Evolutionary conservation across 225 moss, liverwort and hornwort species (phyloP).

Genomic region (Physcomitrellopsis africana): DNA sequence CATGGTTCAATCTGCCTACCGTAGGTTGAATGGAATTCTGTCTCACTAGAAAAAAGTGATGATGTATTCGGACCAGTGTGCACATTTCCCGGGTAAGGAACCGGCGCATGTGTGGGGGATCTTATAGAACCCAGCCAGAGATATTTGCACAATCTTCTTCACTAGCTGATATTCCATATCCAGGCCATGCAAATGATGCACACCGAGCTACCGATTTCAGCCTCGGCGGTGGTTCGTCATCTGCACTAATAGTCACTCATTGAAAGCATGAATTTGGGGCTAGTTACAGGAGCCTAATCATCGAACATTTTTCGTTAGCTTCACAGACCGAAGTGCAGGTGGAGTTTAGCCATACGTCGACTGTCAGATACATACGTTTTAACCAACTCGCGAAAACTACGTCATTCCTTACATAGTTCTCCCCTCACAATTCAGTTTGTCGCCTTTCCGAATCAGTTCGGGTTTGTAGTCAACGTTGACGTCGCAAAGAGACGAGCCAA

Average conservation of each 20-base stretch:
- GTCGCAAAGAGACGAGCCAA: conserved; percentile 40
- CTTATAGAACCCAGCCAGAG: neutral
- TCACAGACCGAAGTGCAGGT: neutral
- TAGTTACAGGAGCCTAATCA: conserved; percentile 17
- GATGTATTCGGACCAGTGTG: neutral
- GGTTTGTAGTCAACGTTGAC: conserved; percentile 33
- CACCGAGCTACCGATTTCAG: neutral
- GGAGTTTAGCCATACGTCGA: too few relatives aligned
- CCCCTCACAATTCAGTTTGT: conserved; percentile 1
- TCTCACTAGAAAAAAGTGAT: too few relatives aligned
- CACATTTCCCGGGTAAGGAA: conserved; percentile 9
- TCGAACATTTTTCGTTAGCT: neutral
- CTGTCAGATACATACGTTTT: too few relatives aligned
- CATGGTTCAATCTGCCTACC: conserved; percentile 24
- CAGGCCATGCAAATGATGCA: conserved; percentile 27
- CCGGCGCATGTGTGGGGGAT: neutral
- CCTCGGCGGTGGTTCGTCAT: conserved; percentile 3
- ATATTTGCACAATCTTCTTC: neutral
- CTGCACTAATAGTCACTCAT: conserved; percentile 26
- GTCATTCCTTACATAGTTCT: too few relatives aligned
- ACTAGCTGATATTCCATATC: conserved; percentile 45
- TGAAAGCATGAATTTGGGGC: conserved; percentile 23
- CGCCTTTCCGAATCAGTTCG: conserved; percentile 43
- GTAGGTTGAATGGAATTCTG: too few relatives aligned
- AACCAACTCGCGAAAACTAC: conserved; percentile 18